A percentile compares a stretch with the other conserved stretches of the same genome.
These are phyloP conservation scores for Oryza coarctata DNA, from an alignment of 176 grass and related monocot genomes.

Conservation along the genomic window DNA sequence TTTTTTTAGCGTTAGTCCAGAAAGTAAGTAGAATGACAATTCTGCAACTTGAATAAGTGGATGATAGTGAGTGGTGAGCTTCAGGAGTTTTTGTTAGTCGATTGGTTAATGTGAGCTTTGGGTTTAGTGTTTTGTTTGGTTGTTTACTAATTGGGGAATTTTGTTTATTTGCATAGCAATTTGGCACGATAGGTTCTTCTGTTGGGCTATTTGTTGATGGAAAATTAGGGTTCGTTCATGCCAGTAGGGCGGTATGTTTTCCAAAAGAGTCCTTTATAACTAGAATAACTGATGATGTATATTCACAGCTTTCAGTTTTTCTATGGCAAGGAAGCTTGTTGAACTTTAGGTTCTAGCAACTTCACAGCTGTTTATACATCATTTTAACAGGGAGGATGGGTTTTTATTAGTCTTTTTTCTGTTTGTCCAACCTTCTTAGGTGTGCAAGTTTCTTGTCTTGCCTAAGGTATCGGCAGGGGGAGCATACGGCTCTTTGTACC, in stretches of 20 bases:
- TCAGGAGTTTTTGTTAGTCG: background rate
- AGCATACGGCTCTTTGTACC: background rate
- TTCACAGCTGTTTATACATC: background rate
- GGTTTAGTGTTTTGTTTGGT: background rate
- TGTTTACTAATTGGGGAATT: background rate
- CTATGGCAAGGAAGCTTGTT: background rate
- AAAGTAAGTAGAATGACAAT: background rate
- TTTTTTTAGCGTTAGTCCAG: background rate
- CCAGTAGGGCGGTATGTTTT: background rate
- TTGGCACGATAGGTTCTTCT: background rate
- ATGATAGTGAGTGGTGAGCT: background rate
- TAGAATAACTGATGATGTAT: background rate
- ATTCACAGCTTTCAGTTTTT: background rate
- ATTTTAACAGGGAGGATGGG: background rate
- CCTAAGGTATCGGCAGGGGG: background rate
- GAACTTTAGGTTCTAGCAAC: background rate
- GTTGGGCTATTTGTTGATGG: background rate
- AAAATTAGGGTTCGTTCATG: background rate
- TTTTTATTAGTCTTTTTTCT: background rate
- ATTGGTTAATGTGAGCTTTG: background rate
- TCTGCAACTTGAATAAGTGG: background rate
- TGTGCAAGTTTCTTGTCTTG: background rate
- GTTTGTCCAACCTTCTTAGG: background rate
- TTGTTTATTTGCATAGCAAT: background rate
- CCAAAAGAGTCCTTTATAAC: background rate